Evolutionary conservation across 2,329 filamentous ascomycete genomes (phyloP), one percentile per base, ranked within the genome.

Genomic region (Kalmusia sp.): DNA sequence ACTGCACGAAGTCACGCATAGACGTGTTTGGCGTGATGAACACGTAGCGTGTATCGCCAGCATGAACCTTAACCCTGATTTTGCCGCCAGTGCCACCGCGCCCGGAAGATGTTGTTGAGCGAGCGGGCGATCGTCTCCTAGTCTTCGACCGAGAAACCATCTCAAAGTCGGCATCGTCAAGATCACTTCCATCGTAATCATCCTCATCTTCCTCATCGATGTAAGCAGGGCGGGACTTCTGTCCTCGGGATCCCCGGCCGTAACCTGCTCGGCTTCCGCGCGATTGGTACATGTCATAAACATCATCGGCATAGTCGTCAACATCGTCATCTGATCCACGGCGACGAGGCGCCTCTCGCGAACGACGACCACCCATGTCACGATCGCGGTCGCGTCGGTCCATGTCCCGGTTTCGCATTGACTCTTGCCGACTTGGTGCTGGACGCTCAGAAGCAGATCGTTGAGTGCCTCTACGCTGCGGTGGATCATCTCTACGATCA

Each of bases 51-150:
- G 92, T 95, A 69, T 99, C 95, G 1, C 85, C 77, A 3, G 83
- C 87, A 70, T 98, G 93, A 1, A 96, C 92, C 79, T 99, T 99
- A 72, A 97, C 87, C 31, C 93, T 86, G 59, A 98, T 87, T 75
- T 93, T 79, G 58, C 85, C 85, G 52, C 95, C 80, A 25, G 55
- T 52, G 27, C 61, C 64, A 25, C 62, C 55, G 6, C 91, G 89
- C 1, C 86, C 84, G 38, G 70, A 68, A 8, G 72, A 70, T 12
- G 64, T 68, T 11, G 60, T 62, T 12, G 69, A 72, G 45, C 70
- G 76, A 69, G 41, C 79, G 76, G 68, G 83, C 72, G 65, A 78
- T 64, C 70, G 64, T 55, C 68, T 66, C 40, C 71, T 68, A 6
- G 68, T 63, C 52, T 74, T 74, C 15, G 67, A 61, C 8, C 82